Base-by-base conservation (phyloP, 2,329 filamentous ascomycete genomes). In the Botryosphaeria agaves region DNA sequence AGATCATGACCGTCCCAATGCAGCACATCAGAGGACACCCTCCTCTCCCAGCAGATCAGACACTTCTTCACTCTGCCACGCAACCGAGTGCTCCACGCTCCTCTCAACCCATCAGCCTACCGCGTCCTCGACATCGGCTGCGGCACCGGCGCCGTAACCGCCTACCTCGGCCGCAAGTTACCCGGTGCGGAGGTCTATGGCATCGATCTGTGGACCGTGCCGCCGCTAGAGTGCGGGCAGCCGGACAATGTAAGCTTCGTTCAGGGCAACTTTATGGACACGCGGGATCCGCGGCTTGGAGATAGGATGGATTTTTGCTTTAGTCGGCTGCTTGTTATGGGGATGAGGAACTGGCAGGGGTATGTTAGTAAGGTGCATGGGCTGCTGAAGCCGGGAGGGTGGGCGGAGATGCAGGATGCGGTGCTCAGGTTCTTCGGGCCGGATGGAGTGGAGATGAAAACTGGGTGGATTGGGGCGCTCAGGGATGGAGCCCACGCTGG, bases 321-420 rank as follows among this genome's bases (percentile, higher is more conserved):
- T 30, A 36, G 34, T 14, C 36, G 39, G 18, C 35, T 40, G 2
- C 32, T 41, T 5, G 24, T 40, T 27, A 11, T 24, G 12, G 35
- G 34, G 8, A 36, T 40, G 29, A 34, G 14, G 9, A 33, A 41
- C 23, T 40, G 39, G 39, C 32, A 15, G 7, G 25, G 23, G 9
- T 35, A 35, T 28, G 17, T 41, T 16, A 18, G 19, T 5, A 33
- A 25, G 9, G 30, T 28, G 8, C 35, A 17, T 26, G 11, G 14
- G 5, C 28, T 40, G 7, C 31, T 41, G 14, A 33, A 33, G 12
- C 33, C 38, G 3, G 39, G 35, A 7, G 39, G 36, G 7, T 42
- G 37, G 36, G 31, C 32, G n/a, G 41, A 43, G 32, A 11, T 42
- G 3, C 41, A 42, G 12, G 41, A 41, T 15, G 16, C 38, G n/a